Conservation (phyloP, 2,329 filamentous ascomycete species). For the Cladobotryum mycophilum region DNA sequence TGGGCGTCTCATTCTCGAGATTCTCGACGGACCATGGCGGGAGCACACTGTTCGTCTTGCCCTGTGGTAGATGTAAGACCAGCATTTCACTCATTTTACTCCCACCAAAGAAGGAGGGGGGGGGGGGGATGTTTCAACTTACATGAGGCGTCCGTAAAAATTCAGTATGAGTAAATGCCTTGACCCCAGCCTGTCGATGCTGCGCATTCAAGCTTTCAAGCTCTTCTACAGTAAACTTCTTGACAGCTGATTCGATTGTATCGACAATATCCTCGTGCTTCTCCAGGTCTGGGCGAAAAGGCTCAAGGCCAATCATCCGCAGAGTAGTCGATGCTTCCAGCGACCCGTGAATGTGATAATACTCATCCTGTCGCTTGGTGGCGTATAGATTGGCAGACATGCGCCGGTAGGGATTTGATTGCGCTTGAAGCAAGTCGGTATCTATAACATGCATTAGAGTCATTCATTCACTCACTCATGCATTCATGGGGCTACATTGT, state of each 20-base stretch:
- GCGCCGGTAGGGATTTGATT: slow-evolving; percentile 64
- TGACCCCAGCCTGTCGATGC: slow-evolving; percentile 53
- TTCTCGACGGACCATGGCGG: slow-evolving; percentile 45
- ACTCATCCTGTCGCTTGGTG: slow-evolving; percentile 59
- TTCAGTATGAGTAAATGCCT: slow-evolving; percentile 52
- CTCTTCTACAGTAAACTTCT: slow-evolving; percentile 46
- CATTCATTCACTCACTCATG: too few species aligned
- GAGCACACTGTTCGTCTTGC: slow-evolving; percentile 32
- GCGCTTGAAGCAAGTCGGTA: slow-evolving; percentile 64
- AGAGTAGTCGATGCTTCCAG: slow-evolving; percentile 64
- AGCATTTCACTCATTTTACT: background rate
- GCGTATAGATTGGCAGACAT: slow-evolving; percentile 67
- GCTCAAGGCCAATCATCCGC: slow-evolving; percentile 61
- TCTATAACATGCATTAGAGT: slow-evolving; percentile 37
- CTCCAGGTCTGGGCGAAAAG: slow-evolving; percentile 53
- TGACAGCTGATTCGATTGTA: slow-evolving; percentile 53
- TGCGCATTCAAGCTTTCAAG: slow-evolving; percentile 52
- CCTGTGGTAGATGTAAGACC: slow-evolving; percentile 30
- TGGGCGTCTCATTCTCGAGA: slow-evolving; percentile 45
- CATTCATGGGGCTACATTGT: too few species aligned
- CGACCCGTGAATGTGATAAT: slow-evolving; percentile 71
- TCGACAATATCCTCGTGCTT: slow-evolving; percentile 54
- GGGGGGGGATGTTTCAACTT: too few species aligned
- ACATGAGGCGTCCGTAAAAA: slow-evolving; percentile 48
- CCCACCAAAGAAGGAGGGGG: background rate